Evolutionary conservation across 2,329 filamentous ascomycete species (phyloP), one percentile per base, ranked within the genome.

Genomic region (Paracoccidioides brasiliensis): DNA sequence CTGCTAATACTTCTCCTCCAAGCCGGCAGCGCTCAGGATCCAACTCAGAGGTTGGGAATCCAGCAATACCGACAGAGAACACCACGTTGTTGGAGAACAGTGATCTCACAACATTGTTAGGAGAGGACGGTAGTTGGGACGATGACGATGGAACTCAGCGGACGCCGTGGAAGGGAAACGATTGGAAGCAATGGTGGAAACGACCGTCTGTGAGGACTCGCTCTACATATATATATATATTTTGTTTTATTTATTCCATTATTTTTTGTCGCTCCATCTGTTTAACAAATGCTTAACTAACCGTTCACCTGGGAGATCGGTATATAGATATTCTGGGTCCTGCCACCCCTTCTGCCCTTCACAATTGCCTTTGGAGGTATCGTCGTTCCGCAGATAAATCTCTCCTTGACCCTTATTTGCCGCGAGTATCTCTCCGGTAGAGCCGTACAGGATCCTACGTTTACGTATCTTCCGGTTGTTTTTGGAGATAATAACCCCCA

Each of bases 291-390:
- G 22, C 22, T 22, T 22, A 22, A 22, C 22, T 22, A 22, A 22
- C 22, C 22, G 33, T 33, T 32, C 44, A 33, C 33, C 59, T 41
- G 55, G 49, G 45, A 57, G 55, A 41, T n/a, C 35, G 12, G 22
- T 2, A 22, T 12, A 38, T 58, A 88, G 87, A 81, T 94, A 53
- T 88, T 78, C 70, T 97, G 90, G 88, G 77, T 97, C 4, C 70
- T 97, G 6, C 81, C 80, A 0, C 87, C 90, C 0, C 93, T 90
- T 70, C 77, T 86, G 55, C 71, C 95, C 46, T 91, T 89, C 66
- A 88, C 89, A 0, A 75, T 94, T 54, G 90, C 90, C 0, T 91
- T 93, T 69, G 93, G 91, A 37, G 89, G 88, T 56, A 80, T 88
- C 5, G 76, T 93, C 6, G 88, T 96, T 7, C 90, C 91, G 8